Base-by-base conservation (phyloP, 768 basidiomycete species). In the Phanerochaete carnosa region DNA sequence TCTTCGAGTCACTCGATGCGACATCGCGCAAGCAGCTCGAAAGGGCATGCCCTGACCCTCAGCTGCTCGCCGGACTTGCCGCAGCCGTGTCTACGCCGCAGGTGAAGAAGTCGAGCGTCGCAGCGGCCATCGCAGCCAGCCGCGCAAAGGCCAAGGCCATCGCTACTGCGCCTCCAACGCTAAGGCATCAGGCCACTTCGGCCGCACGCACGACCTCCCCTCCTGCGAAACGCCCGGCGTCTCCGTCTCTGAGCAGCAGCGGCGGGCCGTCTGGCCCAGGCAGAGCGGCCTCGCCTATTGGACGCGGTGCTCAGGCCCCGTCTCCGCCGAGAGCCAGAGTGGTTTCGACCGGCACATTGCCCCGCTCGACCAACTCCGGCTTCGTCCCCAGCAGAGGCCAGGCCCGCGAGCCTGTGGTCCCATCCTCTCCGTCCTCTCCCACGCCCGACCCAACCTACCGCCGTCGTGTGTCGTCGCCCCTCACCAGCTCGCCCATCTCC, bases 41-140 rank as follows among this genome's bases (percentile, higher is more conserved):
- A 70, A 95, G 90, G 74, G 85, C 77, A 1, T 92, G 93, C 65
- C 92, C 94, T 1, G 77, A 83, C 66, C 83, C 83, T 4, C 76
- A 77, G 43, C 70, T 57, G 12, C 65, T 79, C 22, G 75, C 69
- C 26, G 69, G 68, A 37, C 66, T 78, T 0, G 69, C 79, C 26
- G 75, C 80, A 30, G 79, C 82, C 2, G 72, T 78, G 2, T 83
- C 83, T 8, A 84, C 88, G 16, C 83, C 83, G 54, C 74, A 72
- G 56, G 72, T 73, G 56, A 94, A 94, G 76, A 94, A 94, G 73
- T 84, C 84, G 47, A 92, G 91, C 60, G 79, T 95, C 58, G 88
- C 91, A 43, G 91, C 94, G 9, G 86, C 92, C 25, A 91, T 95
- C 66, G 94, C 94, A 43, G 93, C 94, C 23, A 95, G 90, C 70